Conservation (phyloP, 139 green algal species). For the Edaphochlamys debaryana region DNA sequence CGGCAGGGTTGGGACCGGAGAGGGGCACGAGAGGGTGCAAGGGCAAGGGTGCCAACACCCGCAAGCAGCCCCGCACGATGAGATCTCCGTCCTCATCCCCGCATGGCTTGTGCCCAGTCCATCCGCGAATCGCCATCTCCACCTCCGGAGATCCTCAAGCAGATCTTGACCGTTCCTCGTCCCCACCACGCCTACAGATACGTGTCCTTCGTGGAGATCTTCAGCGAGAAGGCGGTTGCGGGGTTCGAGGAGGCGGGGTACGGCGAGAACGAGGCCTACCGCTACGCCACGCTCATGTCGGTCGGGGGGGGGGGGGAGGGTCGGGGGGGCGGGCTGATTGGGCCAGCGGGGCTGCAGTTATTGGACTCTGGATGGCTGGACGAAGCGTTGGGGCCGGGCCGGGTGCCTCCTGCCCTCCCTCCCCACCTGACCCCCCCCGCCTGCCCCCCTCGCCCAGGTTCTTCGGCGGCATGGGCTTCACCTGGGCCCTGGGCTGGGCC, state of each 20-base stretch:
- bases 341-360: no score
- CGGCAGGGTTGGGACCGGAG: no score
- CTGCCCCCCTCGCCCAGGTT: background rate
- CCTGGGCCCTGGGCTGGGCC: background rate
- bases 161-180: no score
- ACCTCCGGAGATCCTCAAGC: no score
- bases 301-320: background rate
- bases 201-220: conserved; percentile 73
- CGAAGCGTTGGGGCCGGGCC: no score
- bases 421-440: no score
- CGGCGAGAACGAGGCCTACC: background rate
- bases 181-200: conserved; percentile 26
- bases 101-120: no score
- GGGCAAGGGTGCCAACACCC: no score
- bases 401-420: background rate
- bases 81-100: background rate
- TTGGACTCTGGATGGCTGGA: background rate
- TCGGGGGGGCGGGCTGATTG: no score
- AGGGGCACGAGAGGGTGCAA: no score
- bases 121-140: no score
- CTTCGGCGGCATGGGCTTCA: conserved; percentile 4
- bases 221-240: conserved; percentile 56
- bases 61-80: background rate
- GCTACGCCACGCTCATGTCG: background rate
- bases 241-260: conserved; percentile 34